Base-by-base conservation (phyloP, 2,329 filamentous ascomycete genomes). In the Aspergillus latus region DNA sequence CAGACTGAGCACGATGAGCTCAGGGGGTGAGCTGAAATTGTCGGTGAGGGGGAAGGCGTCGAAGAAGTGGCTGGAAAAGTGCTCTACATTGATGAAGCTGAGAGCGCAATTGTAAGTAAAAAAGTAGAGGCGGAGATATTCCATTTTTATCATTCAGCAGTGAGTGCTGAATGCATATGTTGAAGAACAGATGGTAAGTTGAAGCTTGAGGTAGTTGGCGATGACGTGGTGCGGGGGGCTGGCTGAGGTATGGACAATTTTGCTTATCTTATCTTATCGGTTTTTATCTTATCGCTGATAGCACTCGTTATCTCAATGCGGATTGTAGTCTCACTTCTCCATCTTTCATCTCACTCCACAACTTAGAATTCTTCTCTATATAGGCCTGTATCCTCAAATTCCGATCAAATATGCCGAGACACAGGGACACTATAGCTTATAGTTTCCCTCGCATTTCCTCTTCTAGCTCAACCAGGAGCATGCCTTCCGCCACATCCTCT, bases 81-180 rank as follows among this genome's bases (percentile, higher is more conserved):
- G 79, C 37, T 85, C 78, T 21, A 86, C 79, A 64, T 92, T 81
- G 66, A 96, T 84, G 8, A 85, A 75, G 52, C 81, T 81, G 64
- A 90, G 89, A 32, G 83, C 93, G 68, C 90, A 95, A 72, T 97
- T 97, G 79, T 94, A 96, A 9, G 92, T 96, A 52, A 96, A 74
- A 61, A 96, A 82, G 66, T 96, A 88, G 54, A 92, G 75, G 66
- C 87, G 85, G 54, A 95, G 79, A 59, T 80, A 76, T 42, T 80
- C 79, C 70, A 76, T 74, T 37, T 44, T 64, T 43, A 34, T 3
- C 2, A 30, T 15, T 21, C 10, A 34, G 11, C n/a, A 15, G n/a
- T 47, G 29, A 13, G 11, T 7, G 30, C 39, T 11, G 37, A 42
- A 32, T 10, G n/a, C 21, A 49, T 42, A 7, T 13, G n/a, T 21